These are phyloP conservation scores for Xylariaceae sp. DNA, from an alignment of 2,329 filamentous ascomycete species.

Conservation along the genomic window DNA sequence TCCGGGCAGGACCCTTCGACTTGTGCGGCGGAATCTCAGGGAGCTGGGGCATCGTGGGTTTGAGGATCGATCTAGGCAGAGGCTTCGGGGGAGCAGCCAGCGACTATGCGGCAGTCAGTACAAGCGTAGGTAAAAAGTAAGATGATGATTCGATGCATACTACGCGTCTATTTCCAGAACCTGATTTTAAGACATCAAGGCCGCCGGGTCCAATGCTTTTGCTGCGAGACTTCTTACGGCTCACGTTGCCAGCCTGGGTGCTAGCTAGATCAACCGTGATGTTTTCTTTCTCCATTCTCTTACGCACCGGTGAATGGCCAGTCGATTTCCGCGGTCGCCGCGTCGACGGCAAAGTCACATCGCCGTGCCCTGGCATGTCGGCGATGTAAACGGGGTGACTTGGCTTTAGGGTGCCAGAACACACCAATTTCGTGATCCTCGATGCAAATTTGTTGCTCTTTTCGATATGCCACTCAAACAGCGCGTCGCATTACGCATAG, in stretches of 20 bases:
- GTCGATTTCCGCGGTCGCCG: slow-evolving; percentile 67
- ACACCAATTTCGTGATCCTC: neutral
- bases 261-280: slow-evolving; percentile 60
- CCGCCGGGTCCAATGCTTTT: slow-evolving; percentile 95
- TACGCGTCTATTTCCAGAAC: slow-evolving; percentile 71
- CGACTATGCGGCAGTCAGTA: slow-evolving; percentile 38
- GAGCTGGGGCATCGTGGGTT: slow-evolving; percentile 65
- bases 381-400: slow-evolving; percentile 3
- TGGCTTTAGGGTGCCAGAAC: neutral
- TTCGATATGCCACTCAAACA: slow-evolving; percentile 2
- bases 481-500: slow-evolving; percentile 14
- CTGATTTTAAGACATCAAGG: slow-evolving; percentile 71
- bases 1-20: slow-evolving; percentile 48
- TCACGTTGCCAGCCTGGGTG: slow-evolving; percentile 40
- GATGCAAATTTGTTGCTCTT: slow-evolving; percentile 1
- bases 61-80: slow-evolving; percentile 67
- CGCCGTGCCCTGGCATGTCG: slow-evolving; percentile 37
- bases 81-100: slow-evolving; percentile 48
- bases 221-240: slow-evolving; percentile 70
- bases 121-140: neutral
- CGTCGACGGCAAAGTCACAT: slow-evolving; percentile 49
- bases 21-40: slow-evolving; percentile 64
- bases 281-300: slow-evolving; percentile 69
- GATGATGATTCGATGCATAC: slow-evolving; percentile 42
- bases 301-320: slow-evolving; percentile 50